phyloP scores from a whole-genome alignment of 2,329 filamentous ascomycete genomes.

The Chrysoporthe puriensis region DNA sequence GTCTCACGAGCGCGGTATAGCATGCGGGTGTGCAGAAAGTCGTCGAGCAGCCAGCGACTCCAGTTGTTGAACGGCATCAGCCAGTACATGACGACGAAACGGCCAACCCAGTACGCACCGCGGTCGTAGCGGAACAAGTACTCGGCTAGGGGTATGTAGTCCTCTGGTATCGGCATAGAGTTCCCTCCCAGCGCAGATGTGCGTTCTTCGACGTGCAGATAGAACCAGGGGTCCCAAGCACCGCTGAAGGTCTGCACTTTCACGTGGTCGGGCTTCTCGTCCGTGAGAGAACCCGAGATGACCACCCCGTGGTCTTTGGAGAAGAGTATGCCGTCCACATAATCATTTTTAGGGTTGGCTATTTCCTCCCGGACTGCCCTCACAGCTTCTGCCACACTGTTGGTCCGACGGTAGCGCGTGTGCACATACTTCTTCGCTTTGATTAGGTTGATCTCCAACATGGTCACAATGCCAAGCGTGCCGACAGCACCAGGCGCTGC shows the following conservation, averaged over 20 bases:
- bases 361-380: conserved; percentile 54
- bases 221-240: conserved; percentile 75
- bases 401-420: conserved; percentile 62
- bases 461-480: conserved; percentile 68
- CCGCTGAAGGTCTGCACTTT: conserved; percentile 58
- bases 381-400: conserved; percentile 52
- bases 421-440: conserved; percentile 64
- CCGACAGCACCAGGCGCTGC: conserved; percentile 71
- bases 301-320: conserved; percentile 64
- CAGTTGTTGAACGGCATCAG: conserved; percentile 66
- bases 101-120: conserved; percentile 74
- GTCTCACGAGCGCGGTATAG: conserved; percentile 73
- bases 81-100: conserved; percentile 67
- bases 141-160: conserved; percentile 70
- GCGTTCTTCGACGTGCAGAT: conserved; percentile 65
- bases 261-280: conserved; percentile 48
- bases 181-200: conserved; percentile 36
- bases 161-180: conserved; percentile 34
- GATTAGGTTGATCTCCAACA: conserved; percentile 67
- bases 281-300: conserved; percentile 64
- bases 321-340: conserved; percentile 75
- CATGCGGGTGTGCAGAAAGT: conserved; percentile 75
- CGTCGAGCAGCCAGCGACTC: conserved; percentile 71
- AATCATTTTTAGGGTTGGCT: conserved; percentile 57
- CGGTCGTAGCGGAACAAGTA: conserved; percentile 80